Evolutionary conservation across 2,329 filamentous ascomycete genomes (phyloP).

Genomic region (Zarea fungicola): DNA sequence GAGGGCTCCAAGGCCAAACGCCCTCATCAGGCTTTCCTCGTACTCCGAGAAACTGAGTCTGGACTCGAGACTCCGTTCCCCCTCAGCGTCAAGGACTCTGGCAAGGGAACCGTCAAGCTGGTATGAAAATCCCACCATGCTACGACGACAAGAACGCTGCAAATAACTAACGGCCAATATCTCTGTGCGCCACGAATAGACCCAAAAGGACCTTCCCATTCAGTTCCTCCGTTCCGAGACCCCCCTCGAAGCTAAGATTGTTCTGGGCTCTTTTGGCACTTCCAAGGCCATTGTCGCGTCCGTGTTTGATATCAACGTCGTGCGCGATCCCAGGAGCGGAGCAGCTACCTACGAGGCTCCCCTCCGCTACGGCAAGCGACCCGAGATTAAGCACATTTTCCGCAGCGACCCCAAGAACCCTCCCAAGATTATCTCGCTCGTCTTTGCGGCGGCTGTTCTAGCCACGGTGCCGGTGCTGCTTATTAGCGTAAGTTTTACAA

Average conservation of each 20-base stretch:
- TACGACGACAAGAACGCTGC: not conserved
- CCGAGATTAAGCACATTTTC: slow-evolving; percentile 91
- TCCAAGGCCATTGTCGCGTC: slow-evolving; percentile 61
- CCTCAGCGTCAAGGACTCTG: slow-evolving; percentile 76
- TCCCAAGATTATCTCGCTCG: slow-evolving; percentile 69
- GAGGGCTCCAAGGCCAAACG: slow-evolving; percentile 74
- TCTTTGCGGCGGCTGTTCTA: slow-evolving; percentile 69
- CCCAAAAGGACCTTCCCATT: slow-evolving; percentile 80
- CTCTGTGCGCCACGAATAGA: slow-evolving; percentile 49
- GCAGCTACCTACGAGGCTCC: slow-evolving; percentile 59
- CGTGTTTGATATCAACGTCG: slow-evolving; percentile 68
- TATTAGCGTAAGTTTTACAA: slow-evolving; percentile 52
- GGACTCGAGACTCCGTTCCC: slow-evolving; percentile 86
- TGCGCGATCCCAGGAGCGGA: slow-evolving; percentile 56
- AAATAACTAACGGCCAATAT: slow-evolving; percentile 15
- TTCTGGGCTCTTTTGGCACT: slow-evolving; percentile 82
- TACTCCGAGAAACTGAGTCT: slow-evolving; percentile 67
- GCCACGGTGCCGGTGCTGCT: slow-evolving; percentile 71
- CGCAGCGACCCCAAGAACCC: slow-evolving; percentile 72
- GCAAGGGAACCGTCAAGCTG: slow-evolving; percentile 79
- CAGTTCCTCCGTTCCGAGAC: slow-evolving; percentile 67
- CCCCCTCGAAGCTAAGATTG: slow-evolving; percentile 72
- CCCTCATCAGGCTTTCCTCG: slow-evolving; percentile 90
- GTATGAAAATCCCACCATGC: slow-evolving; percentile 45
- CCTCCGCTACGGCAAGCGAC: slow-evolving; percentile 75